phyloP scores from a whole-genome alignment of 169 alveolate genomes.

The Neospora caninum region DNA sequence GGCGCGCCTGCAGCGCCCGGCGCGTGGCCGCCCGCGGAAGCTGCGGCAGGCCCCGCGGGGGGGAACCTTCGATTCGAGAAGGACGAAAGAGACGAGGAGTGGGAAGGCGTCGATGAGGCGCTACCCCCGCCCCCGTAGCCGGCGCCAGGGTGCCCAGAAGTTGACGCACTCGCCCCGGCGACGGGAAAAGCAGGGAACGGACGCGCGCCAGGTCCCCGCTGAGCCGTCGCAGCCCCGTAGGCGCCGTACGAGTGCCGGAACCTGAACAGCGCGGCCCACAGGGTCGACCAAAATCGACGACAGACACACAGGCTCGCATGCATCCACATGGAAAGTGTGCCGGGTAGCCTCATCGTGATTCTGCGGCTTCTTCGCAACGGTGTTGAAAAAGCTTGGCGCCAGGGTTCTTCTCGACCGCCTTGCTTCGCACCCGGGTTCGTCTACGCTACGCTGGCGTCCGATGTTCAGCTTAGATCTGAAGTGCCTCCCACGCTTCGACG shows the following conservation, averaged over 20 bases:
- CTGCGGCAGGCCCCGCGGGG: neutral
- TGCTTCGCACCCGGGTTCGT: too few species aligned
- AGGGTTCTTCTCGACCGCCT: too few species aligned
- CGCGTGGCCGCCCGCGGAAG: neutral
- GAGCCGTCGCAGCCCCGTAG: constrained; percentile 25
- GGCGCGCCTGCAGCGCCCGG: neutral
- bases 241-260: constrained; percentile 37
- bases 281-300: too few species aligned
- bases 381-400: too few species aligned
- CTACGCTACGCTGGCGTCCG: too few species aligned
- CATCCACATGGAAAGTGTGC: too few species aligned
- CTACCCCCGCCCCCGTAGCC: neutral
- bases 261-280: neutral
- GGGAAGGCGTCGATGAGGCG: neutral
- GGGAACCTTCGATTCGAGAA: too few species aligned
- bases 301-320: too few species aligned
- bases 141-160: constrained; percentile 18
- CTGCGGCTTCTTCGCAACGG: too few species aligned
- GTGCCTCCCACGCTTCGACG: too few species aligned
- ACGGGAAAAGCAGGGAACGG: neutral
- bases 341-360: too few species aligned
- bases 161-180: neutral
- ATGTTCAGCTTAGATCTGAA: too few species aligned
- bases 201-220: constrained; percentile 9
- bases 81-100: neutral